Conservation (phyloP, 2,329 filamentous ascomycete genomes). For the Penicillium aurantiogriseum region DNA sequence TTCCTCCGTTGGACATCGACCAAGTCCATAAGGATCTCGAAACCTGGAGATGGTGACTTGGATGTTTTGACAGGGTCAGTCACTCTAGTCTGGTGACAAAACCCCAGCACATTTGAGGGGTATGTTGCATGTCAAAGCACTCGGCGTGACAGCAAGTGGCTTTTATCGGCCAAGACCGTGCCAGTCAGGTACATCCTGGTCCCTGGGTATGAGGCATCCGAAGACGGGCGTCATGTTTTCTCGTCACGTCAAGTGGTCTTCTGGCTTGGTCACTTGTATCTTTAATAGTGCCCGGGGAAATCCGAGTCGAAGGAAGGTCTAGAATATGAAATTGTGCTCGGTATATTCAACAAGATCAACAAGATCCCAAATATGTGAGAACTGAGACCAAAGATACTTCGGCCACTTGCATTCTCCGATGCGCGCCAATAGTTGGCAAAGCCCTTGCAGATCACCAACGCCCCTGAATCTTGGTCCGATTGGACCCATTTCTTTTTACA, state of each 20-base stretch:
- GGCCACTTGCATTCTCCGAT: constrained; percentile 10
- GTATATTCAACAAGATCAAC: background rate
- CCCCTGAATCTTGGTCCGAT: constrained; percentile 4
- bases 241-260: constrained; percentile 3
- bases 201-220: background rate
- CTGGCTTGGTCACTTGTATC: constrained; percentile 2
- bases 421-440: constrained; percentile 5
- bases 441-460: constrained; percentile 14
- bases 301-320: background rate
- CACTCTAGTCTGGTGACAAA: background rate
- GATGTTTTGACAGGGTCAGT: background rate
- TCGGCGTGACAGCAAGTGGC: background rate
- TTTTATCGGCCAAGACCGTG: background rate
- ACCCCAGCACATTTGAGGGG: background rate
- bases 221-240: background rate
- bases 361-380: background rate
- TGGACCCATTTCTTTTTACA: background rate
- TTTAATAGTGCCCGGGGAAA: background rate
- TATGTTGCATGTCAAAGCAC: constrained; percentile 9
- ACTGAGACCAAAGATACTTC: background rate
- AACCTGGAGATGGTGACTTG: background rate
- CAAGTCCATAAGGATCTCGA: background rate
- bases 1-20: background rate
- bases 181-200: background rate
- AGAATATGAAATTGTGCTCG: background rate